These are phyloP conservation scores for Glycyrrhiza uralensis DNA, from an alignment of 306 rosid genomes.

Conservation along the genomic window DNA sequence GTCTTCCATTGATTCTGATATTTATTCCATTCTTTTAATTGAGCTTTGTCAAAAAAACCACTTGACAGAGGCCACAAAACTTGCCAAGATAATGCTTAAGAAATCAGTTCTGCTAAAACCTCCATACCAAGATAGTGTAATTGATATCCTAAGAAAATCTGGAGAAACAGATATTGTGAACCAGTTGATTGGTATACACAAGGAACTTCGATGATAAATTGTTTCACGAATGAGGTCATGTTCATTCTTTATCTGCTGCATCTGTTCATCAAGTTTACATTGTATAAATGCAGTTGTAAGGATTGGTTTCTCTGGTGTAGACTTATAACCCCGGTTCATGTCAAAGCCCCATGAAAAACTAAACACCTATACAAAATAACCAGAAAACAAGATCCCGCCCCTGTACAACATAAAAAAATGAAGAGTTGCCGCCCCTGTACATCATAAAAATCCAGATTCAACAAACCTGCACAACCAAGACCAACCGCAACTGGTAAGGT, in stretches of 20 bases:
- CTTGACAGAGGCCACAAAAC: constrained; percentile 52
- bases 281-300: background rate
- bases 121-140: constrained; percentile 34
- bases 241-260: background rate
- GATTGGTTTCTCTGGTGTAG: background rate
- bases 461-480: too few relatives aligned
- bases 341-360: too few relatives aligned
- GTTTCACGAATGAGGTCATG: background rate
- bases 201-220: constrained; percentile 10
- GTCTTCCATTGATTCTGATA: constrained; percentile 57
- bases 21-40: constrained; percentile 54
- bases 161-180: constrained; percentile 56
- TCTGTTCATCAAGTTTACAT: constrained; percentile 1
- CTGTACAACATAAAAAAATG: too few relatives aligned
- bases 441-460: too few relatives aligned
- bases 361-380: too few relatives aligned
- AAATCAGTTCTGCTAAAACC: constrained; percentile 51
- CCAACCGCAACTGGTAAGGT: too few relatives aligned
- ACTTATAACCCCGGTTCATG: background rate
- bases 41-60: constrained; percentile 59
- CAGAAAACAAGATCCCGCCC: too few relatives aligned
- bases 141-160: constrained; percentile 39
- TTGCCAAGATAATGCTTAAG: constrained; percentile 59
- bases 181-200: constrained; percentile 23
- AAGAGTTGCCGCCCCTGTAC: too few relatives aligned